Evolutionary conservation across 768 basidiomycete genomes (phyloP).

Genomic region (Mycena rebaudengoi): DNA sequence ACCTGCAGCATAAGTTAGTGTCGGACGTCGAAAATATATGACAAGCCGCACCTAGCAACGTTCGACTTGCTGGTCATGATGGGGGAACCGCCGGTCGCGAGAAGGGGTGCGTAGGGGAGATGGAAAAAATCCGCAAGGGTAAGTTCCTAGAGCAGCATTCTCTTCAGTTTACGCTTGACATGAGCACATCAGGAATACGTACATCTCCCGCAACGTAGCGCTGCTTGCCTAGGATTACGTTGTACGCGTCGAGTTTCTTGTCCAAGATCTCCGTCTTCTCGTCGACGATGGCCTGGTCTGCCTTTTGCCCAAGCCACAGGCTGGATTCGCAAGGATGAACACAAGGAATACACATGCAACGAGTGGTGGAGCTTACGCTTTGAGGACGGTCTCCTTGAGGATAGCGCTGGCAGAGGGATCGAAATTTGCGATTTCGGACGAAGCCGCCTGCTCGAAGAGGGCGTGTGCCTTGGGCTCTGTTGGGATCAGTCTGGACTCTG

Average conservation of each 20-base stretch:
- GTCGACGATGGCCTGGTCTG: slow-evolving; percentile 35
- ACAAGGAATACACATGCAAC: neutral
- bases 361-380: neutral
- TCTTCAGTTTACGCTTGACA: too few species aligned
- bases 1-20: too few species aligned
- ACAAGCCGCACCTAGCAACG: too few species aligned
- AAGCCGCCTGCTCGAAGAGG: slow-evolving; percentile 30
- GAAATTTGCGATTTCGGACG: slow-evolving; percentile 4
- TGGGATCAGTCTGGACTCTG: slow-evolving; percentile 51
- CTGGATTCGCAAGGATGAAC: too few species aligned
- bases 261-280: slow-evolving; percentile 32
- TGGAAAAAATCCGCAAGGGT: too few species aligned
- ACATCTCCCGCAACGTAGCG: slow-evolving; percentile 53
- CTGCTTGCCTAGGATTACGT: slow-evolving; percentile 48
- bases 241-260: slow-evolving; percentile 48
- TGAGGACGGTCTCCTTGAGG: neutral
- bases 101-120: too few species aligned
- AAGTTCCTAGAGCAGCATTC: too few species aligned
- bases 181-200: too few species aligned
- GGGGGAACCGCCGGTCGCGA: too few species aligned
- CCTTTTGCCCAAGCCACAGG: slow-evolving; percentile 23
- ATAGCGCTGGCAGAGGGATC: neutral
- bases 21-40: too few species aligned
- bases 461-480: slow-evolving; percentile 29
- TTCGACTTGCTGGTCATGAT: too few species aligned